Evolutionary conservation across 495 filamentous ascomycete genomes (phyloP).

Genomic region (Aspergillus biplanus): DNA sequence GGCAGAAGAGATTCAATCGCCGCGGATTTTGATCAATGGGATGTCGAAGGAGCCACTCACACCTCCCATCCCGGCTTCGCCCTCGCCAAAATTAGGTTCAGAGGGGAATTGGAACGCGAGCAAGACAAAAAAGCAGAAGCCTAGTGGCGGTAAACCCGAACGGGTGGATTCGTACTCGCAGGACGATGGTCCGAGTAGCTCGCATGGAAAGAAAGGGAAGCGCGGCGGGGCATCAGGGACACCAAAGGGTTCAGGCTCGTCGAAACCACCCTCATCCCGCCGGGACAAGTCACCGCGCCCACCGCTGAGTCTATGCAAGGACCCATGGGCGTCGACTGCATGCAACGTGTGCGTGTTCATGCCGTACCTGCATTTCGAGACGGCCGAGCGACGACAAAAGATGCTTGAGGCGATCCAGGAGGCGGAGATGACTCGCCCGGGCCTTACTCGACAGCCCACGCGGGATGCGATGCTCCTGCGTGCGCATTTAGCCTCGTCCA

Average conservation of each 20-base stretch:
- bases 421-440: conserved; percentile 40
- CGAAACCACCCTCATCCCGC: conserved; percentile 31
- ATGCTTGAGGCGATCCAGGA: conserved; percentile 64
- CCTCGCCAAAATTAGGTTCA: conserved; percentile 15
- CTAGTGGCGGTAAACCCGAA: conserved; percentile 32
- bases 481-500: conserved; percentile 58
- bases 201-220: conserved; percentile 43
- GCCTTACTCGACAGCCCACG: conserved; percentile 36
- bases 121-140: conserved; percentile 33
- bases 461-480: conserved; percentile 67
- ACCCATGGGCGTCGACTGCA: conserved; percentile 27
- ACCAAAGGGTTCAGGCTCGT: conserved; percentile 37
- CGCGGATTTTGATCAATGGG: conserved; percentile 29
- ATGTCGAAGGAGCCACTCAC: conserved; percentile 12
- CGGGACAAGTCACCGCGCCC: conserved; percentile 30
- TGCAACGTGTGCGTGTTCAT: conserved; percentile 65
- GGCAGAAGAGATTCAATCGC: conserved; percentile 24
- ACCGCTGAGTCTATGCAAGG: conserved; percentile 36
- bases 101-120: neutral
- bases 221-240: conserved; percentile 44
- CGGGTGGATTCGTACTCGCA: conserved; percentile 37
- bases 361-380: conserved; percentile 73
- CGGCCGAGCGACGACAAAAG: conserved; percentile 54
- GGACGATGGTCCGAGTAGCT: conserved; percentile 34
- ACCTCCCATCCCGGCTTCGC: neutral